A percentile compares a stretch with the other conserved stretches of the same genome.
phyloP scores from a whole-genome alignment of 192 early-diverging fungal genomes.

The Backusella macrospora region DNA sequence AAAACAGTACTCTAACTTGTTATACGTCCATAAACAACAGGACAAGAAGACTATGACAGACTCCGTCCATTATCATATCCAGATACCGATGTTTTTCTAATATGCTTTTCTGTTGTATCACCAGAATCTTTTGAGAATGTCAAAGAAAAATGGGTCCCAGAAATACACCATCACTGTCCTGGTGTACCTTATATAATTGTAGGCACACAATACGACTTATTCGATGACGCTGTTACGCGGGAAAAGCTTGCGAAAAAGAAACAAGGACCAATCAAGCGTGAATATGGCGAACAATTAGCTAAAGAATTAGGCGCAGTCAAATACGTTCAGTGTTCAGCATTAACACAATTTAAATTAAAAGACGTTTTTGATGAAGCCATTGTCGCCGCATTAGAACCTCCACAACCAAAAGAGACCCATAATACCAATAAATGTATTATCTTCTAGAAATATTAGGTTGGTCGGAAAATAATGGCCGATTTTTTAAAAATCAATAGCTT shows the following conservation, averaged over 20 bases:
- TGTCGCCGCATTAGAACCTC: conserved; percentile 91
- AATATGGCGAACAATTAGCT: conserved; percentile 81
- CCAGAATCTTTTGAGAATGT: conserved; percentile 94
- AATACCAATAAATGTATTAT: conserved; percentile 80
- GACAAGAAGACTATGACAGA: conserved; percentile 94
- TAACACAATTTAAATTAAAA: conserved; percentile 91
- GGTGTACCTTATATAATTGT: conserved; percentile 92
- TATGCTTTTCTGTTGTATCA: conserved; percentile 91
- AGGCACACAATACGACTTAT: conserved; percentile 85
- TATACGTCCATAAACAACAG: not conserved
- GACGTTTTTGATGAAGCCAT: conserved; percentile 95
- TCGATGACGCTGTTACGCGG: conserved; percentile 75
- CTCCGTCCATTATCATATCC: conserved; percentile 94
- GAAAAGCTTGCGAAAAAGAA: conserved; percentile 78
- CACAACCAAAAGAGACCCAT: conserved; percentile 61
- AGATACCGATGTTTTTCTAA: conserved; percentile 91
- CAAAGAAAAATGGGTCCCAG: conserved; percentile 93
- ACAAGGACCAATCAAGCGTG: conserved; percentile 77
- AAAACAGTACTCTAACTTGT: not conserved
- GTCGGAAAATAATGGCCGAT: too few species aligned
- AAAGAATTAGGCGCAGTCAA: conserved; percentile 84
- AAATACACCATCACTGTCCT: conserved; percentile 95
- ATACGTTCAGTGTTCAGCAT: conserved; percentile 89
- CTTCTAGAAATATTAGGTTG: conserved; percentile 56
- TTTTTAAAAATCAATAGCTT: too few species aligned